These are phyloP conservation scores for Colletotrichum lentis DNA, from an alignment of 2,329 filamentous ascomycete genomes.

Conservation along the genomic window DNA sequence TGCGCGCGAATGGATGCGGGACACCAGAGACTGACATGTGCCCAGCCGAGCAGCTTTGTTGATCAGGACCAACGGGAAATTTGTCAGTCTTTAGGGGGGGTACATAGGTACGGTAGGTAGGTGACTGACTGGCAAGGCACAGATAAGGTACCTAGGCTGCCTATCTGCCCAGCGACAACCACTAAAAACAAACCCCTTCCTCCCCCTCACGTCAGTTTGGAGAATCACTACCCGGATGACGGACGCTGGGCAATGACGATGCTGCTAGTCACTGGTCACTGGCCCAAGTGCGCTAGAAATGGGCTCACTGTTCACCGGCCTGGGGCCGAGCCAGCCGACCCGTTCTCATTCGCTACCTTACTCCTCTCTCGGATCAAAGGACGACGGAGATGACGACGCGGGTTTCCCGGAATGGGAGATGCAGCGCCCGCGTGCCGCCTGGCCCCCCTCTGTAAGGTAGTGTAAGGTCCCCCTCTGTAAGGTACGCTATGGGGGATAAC, in stretches of 20 bases:
- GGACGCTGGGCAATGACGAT: constrained; percentile 10
- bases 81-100: no score
- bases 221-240: neutral
- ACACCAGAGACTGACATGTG: no score
- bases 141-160: no score
- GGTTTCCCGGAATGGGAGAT: neutral
- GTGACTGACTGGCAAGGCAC: no score
- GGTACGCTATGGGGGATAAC: neutral
- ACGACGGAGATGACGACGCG: neutral
- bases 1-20: no score
- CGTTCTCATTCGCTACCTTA: no score
- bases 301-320: neutral
- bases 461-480: no score
- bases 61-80: no score
- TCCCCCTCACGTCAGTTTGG: neutral
- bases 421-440: neutral
- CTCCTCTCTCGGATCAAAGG: neutral
- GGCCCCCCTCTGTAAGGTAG: neutral
- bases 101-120: no score
- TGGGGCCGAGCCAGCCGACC: no score
- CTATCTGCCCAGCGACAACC: neutral
- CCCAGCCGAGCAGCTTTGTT: no score
- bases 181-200: neutral
- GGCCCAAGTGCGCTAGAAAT: neutral
- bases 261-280: constrained; percentile 1